Evolutionary conservation across 2,329 filamentous ascomycete genomes (phyloP).

Genomic region (Monilinia fructigena): DNA sequence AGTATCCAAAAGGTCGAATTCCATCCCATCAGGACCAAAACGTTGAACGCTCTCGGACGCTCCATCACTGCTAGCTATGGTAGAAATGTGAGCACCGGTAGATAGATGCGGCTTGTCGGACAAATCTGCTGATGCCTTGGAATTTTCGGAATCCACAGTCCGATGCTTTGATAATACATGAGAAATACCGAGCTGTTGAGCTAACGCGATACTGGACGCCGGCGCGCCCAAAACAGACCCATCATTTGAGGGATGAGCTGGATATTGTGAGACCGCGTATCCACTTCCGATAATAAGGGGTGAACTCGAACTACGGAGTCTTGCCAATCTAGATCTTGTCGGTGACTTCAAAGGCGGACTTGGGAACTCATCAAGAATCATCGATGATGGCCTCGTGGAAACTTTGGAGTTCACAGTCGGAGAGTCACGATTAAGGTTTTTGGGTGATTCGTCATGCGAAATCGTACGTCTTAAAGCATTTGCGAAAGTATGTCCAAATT

Average conservation of each 20-base stretch:
- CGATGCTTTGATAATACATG: neutral
- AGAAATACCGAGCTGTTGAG: conserved; percentile 15
- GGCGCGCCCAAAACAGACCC: neutral
- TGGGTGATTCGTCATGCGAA: conserved; percentile 12
- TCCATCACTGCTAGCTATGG: conserved; percentile 22
- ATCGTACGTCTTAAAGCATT: conserved; percentile 19
- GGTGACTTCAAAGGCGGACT: neutral
- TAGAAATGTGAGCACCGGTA: neutral
- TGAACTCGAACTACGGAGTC: conserved; percentile 15
- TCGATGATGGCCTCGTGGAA: conserved; percentile 2
- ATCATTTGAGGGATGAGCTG: neutral
- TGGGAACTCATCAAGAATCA: conserved; percentile 4
- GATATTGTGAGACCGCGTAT: neutral
- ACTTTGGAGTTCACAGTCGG: neutral
- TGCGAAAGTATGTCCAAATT: conserved; percentile 20
- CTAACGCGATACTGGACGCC: conserved; percentile 21
- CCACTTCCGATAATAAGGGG: neutral
- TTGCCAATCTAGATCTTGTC: conserved; percentile 1
- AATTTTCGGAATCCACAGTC: neutral
- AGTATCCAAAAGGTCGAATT: conserved; percentile 20
- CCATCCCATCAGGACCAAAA: conserved; percentile 12
- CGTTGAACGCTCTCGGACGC: conserved; percentile 14
- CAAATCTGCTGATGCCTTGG: neutral
- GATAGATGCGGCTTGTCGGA: neutral
- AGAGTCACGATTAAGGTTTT: neutral